phyloP scores from a whole-genome alignment of 192 early-diverging fungal species.

The Kickxella alabastrina region DNA sequence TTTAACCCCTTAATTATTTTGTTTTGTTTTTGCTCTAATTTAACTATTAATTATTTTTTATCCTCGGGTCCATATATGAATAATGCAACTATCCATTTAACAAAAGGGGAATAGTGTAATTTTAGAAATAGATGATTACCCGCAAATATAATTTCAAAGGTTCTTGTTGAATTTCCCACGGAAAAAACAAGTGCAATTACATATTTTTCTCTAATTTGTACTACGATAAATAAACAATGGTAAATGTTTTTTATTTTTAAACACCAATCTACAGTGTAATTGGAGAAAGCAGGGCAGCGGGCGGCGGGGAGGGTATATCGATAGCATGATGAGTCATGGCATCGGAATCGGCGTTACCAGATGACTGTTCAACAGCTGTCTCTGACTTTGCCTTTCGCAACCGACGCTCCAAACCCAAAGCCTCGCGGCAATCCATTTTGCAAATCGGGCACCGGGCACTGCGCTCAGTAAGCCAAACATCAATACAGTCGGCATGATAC shows the following conservation, averaged over 20 bases:
- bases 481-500: constrained; percentile 64
- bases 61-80: not conserved
- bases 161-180: no score
- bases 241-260: no score
- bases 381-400: not conserved
- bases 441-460: constrained; percentile 43
- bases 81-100: not conserved
- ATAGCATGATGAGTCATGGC: constrained; percentile 8
- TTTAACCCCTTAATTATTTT: no score
- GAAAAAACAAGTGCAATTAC: no score
- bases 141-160: no score
- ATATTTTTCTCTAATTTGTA: no score
- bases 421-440: constrained; percentile 23
- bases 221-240: no score
- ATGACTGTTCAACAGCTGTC: not conserved
- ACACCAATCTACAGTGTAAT: not conserved
- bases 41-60: no score
- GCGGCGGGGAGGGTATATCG: constrained; percentile 12
- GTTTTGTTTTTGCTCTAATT: not conserved
- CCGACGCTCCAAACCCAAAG: constrained; percentile 21
- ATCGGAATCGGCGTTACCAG: not conserved
- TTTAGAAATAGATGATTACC: not conserved
- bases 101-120: not conserved
- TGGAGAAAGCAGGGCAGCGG: not conserved
- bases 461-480: constrained; percentile 49